Evolutionary conservation across 164 flowering plant genomes (phyloP).

Genomic region (Sextonia rubra): DNA sequence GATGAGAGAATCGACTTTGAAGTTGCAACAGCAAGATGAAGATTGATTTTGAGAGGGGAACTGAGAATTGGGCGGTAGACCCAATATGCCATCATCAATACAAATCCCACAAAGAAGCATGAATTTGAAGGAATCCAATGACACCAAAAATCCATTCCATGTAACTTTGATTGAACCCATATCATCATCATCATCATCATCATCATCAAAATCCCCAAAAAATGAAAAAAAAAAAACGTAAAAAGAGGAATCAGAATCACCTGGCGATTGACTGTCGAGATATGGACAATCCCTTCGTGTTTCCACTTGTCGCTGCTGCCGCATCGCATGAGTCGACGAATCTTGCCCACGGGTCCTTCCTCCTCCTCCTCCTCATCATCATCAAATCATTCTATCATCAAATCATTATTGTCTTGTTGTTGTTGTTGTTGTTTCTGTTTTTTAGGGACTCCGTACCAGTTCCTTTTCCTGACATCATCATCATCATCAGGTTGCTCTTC

Average conservation of each 20-base stretch:
- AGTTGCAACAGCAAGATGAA: too few species aligned
- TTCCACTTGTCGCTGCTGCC: constrained; percentile 45
- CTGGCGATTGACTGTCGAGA: constrained; percentile 98
- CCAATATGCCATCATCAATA: not conserved
- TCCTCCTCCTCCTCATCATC: constrained; percentile 28
- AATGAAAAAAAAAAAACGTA: too few species aligned
- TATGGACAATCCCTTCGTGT: constrained; percentile 90
- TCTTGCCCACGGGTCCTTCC: constrained; percentile 35
- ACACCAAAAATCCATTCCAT: too few species aligned
- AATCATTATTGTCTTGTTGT: too few species aligned
- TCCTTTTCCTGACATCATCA: constrained; percentile 19
- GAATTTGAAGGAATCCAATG: too few species aligned
- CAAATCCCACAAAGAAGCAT: too few species aligned
- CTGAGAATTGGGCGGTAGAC: not conserved
- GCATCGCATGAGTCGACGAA: constrained; percentile 21
- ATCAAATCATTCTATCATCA: not conserved
- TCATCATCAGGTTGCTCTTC: constrained; percentile 13
- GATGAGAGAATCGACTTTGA: not conserved
- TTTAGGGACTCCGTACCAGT: not conserved
- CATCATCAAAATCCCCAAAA: not conserved
- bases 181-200: too few species aligned
- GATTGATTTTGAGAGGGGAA: too few species aligned
- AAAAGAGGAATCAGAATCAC: constrained; percentile 17
- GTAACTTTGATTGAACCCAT: too few species aligned
- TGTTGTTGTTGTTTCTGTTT: constrained; percentile 9